A percentile compares a stretch with the other conserved stretches of the same genome.
Conservation (phyloP, 2,329 filamentous ascomycete genomes). For the Exserohilum rostratum region DNA sequence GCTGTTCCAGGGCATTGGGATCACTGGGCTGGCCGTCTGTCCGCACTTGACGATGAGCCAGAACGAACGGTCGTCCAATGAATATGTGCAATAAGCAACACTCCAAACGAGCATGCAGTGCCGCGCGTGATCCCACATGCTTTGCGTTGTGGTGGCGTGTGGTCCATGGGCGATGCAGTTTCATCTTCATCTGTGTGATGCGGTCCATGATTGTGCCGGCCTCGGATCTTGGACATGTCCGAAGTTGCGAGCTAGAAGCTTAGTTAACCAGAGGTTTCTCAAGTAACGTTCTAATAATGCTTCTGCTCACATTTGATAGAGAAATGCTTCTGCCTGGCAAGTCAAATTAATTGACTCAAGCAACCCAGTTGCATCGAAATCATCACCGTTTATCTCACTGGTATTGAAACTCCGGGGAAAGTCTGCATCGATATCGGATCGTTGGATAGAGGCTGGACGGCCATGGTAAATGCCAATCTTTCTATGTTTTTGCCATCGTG, state of each 20-base stretch:
- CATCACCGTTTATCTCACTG: neutral
- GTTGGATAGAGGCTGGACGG: slow-evolving; percentile 16
- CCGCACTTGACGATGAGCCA: slow-evolving; percentile 16
- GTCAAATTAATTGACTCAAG: slow-evolving; percentile 14
- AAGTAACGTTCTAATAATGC: neutral
- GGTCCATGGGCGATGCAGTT: slow-evolving; percentile 7
- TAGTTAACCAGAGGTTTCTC: neutral
- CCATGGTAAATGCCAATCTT: slow-evolving; percentile 22
- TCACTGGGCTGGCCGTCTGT: neutral
- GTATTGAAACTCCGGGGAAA: slow-evolving; percentile 2
- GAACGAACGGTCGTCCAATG: slow-evolving; percentile 19
- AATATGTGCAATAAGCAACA: slow-evolving; percentile 21
- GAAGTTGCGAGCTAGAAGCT: slow-evolving; percentile 6
- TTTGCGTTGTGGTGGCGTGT: neutral
- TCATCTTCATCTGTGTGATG: slow-evolving; percentile 11
- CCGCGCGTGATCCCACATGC: slow-evolving; percentile 2
- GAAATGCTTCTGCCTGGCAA: slow-evolving; percentile 11
- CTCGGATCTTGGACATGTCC: slow-evolving; percentile 11
- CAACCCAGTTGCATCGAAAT: slow-evolving; percentile 3
- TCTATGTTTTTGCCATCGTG: neutral
- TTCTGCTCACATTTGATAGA: slow-evolving; percentile 13
- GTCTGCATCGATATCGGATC: slow-evolving; percentile 18
- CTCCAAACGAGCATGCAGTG: slow-evolving; percentile 11
- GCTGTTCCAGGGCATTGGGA: neutral
- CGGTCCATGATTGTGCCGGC: slow-evolving; percentile 7